phyloP scores from a whole-genome alignment of 805 yeast genomes.

The Cyberlindnera veronae region DNA sequence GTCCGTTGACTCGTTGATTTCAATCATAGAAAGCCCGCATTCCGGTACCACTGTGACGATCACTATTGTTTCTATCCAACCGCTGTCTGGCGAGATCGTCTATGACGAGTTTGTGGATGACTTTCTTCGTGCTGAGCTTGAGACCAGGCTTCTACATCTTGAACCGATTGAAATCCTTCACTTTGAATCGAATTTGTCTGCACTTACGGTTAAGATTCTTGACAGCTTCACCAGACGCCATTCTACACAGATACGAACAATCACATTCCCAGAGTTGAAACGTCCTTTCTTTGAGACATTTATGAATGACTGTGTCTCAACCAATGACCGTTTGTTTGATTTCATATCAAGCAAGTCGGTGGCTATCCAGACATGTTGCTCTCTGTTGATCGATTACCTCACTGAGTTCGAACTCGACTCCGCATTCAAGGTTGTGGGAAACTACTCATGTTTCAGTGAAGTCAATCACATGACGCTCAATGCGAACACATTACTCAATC shows the following conservation, averaged over 20 bases:
- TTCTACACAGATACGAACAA: constrained; percentile 16
- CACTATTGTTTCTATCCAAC: constrained; percentile 61
- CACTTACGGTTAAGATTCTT: constrained; percentile 3
- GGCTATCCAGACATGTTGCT: constrained; percentile 37
- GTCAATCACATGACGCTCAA: constrained; percentile 52
- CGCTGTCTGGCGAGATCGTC: constrained; percentile 70
- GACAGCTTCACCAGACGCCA: constrained; percentile 28
- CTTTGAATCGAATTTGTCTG: constrained; percentile 35
- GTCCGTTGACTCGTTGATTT: constrained; percentile 43
- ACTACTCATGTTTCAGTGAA: constrained; percentile 49
- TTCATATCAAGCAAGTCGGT: constrained; percentile 24
- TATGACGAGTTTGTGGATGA: constrained; percentile 70
- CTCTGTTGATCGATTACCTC: constrained; percentile 51
- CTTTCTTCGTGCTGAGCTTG: constrained; percentile 54
- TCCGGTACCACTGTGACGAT: constrained; percentile 15
- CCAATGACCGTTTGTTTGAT: constrained; percentile 23
- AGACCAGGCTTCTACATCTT: constrained; percentile 69
- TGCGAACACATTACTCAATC: constrained; percentile 59
- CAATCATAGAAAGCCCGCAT: constrained; percentile 33
- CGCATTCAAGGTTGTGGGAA: constrained; percentile 49
- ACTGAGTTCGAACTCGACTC: constrained; percentile 58
- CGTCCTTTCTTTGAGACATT: constrained; percentile 13
- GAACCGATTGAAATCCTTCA: constrained; percentile 73
- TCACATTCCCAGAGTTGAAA: constrained; percentile 16
- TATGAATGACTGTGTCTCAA: constrained; percentile 13